Evolutionary conservation across 192 early-diverging fungal genomes (phyloP).

Genomic region (Cladochytrium replicatum): DNA sequence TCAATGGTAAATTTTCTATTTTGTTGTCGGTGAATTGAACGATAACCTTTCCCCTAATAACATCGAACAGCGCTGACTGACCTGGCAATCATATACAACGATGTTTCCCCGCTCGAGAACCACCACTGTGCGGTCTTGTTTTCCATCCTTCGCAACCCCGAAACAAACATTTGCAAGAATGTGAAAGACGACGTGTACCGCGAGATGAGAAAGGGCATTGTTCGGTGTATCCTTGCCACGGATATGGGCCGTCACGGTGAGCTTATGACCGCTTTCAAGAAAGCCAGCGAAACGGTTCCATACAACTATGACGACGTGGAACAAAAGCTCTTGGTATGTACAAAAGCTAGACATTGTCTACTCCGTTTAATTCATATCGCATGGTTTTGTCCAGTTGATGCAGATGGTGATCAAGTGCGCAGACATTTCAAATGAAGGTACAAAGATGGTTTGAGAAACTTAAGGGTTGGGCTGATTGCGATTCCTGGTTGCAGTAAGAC

Average conservation of each 20-base stretch:
- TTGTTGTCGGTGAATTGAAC: neutral
- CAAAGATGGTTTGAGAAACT: neutral
- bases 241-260: slow-evolving; percentile 45
- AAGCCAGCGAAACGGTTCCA: slow-evolving; percentile 7
- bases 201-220: slow-evolving; percentile 33
- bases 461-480: slow-evolving; percentile 2
- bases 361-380: neutral
- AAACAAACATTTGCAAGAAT: slow-evolving; percentile 16
- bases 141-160: slow-evolving; percentile 16
- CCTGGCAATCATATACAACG: slow-evolving; percentile 40
- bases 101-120: slow-evolving; percentile 37
- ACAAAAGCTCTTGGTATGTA: slow-evolving; percentile 26
- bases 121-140: slow-evolving; percentile 37
- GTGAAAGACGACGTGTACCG: slow-evolving; percentile 16
- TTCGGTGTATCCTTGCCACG: slow-evolving; percentile 38
- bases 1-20: slow-evolving; percentile 17
- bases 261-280: slow-evolving; percentile 29
- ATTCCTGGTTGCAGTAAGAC: neutral
- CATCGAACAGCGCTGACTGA: slow-evolving; percentile 22
- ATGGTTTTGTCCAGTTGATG: neutral
- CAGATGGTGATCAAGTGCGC: slow-evolving; percentile 27
- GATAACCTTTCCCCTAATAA: neutral
- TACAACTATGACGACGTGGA: slow-evolving; percentile 33
- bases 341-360: neutral
- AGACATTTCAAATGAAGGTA: slow-evolving; percentile 30